Conservation (phyloP, 352 stramenopile species). For the Phytophthora foliorum region DNA sequence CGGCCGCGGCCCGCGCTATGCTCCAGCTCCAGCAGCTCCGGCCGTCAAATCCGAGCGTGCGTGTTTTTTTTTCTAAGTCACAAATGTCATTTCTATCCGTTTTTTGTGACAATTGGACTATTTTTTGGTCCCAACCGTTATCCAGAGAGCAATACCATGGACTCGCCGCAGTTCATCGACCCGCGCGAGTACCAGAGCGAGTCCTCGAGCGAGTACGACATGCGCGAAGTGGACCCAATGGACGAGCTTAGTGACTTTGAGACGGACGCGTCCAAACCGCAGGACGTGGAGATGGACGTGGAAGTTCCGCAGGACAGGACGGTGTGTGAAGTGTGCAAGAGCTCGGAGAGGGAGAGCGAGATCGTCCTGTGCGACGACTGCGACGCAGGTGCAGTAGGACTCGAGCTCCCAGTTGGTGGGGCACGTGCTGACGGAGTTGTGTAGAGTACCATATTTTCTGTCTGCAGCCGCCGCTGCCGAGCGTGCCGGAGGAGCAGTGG, state of each 20-base stretch:
- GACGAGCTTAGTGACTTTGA: constrained; percentile 76
- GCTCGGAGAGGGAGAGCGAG: constrained; percentile 46
- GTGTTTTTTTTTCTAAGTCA: constrained; percentile 17
- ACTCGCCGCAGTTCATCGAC: constrained; percentile 41
- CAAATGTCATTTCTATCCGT: constrained; percentile 12
- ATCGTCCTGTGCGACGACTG: constrained; percentile 71
- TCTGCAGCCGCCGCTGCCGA: constrained; percentile 53
- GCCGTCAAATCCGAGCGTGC: constrained; percentile 32
- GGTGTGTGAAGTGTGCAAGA: constrained; percentile 55
- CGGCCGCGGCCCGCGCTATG: constrained; percentile 22
- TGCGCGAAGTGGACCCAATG: constrained; percentile 65
- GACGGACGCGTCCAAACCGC: constrained; percentile 20
- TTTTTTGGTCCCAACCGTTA: constrained; percentile 5
- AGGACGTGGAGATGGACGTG: constrained; percentile 46
- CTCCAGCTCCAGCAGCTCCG: constrained; percentile 21
- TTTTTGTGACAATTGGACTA: not conserved
- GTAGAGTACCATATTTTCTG: constrained; percentile 73
- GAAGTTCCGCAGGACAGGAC: constrained; percentile 19
- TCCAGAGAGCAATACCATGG: not conserved
- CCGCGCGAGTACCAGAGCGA: constrained; percentile 47
- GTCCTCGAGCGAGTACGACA: constrained; percentile 63
- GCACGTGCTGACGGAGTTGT: not conserved
- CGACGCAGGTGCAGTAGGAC: constrained; percentile 41
- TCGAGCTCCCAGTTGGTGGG: too few relatives aligned
- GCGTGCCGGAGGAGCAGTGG: constrained; percentile 61